Conservation (phyloP, 805 yeast genomes). For the Yarrowia phangngaensis region DNA sequence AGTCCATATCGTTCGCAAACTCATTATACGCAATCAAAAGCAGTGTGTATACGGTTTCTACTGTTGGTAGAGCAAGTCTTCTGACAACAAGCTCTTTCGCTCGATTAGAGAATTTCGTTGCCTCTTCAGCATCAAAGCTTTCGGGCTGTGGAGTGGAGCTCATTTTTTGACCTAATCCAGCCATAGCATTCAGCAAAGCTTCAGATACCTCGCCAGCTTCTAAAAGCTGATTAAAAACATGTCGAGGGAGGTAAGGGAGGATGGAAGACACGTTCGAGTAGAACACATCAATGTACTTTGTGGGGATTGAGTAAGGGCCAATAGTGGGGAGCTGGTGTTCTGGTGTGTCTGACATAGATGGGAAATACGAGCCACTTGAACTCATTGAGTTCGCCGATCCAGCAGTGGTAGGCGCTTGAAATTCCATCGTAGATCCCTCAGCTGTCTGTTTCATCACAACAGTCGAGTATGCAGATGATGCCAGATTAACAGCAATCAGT, state of each 20-base stretch:
- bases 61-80: conserved; percentile 34
- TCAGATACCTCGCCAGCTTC: conserved; percentile 32
- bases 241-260: conserved; percentile 33
- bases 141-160: background rate
- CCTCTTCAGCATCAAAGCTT: background rate
- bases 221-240: conserved; percentile 31
- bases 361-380: conserved; percentile 15
- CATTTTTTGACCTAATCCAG: conserved; percentile 30
- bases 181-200: conserved; percentile 35
- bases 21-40: conserved; percentile 36
- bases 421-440: conserved; percentile 15
- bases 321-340: conserved; percentile 10
- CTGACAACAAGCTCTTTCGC: conserved; percentile 35
- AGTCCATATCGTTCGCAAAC: conserved; percentile 35
- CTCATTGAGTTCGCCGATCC: conserved; percentile 17
- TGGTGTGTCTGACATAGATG: background rate
- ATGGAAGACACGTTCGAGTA: conserved; percentile 31
- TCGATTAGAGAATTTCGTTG: conserved; percentile 33
- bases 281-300: conserved; percentile 27
- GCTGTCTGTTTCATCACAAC: conserved; percentile 22
- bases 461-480: conserved; percentile 11
- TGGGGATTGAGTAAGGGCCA: conserved; percentile 19
- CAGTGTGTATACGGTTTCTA: conserved; percentile 34
- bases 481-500: conserved; percentile 34
- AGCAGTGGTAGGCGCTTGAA: conserved; percentile 11